Evolutionary conservation across 139 green algal genomes (phyloP).

Genomic region (Volvox reticuliferus): DNA sequence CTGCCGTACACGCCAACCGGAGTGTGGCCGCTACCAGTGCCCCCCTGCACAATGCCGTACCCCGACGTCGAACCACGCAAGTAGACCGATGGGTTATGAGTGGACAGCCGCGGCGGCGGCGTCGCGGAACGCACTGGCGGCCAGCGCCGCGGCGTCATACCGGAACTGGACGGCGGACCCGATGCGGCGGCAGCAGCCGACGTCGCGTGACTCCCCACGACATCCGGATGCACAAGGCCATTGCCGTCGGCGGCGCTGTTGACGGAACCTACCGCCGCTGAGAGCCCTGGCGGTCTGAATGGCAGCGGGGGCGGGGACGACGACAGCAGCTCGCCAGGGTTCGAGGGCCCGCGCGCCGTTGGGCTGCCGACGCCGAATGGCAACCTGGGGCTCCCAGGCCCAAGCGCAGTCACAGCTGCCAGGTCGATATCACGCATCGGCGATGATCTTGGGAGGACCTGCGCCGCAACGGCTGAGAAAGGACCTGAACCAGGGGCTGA

Average conservation of each 20-base stretch:
- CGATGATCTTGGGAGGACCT: no score
- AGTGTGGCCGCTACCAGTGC: neutral
- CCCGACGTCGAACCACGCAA: neutral
- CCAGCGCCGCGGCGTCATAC: neutral
- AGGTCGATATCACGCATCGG: no score
- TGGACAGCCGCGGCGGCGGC: slow-evolving; percentile 7
- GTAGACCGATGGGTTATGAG: neutral
- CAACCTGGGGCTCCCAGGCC: neutral
- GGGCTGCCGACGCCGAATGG: neutral
- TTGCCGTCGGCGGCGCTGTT: no score
- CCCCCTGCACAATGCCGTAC: neutral
- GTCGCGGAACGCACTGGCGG: neutral
- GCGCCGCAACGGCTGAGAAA: no score
- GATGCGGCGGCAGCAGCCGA: neutral
- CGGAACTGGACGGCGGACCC: neutral
- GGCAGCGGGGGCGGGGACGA: neutral
- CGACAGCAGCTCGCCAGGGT: neutral
- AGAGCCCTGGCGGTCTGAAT: no score
- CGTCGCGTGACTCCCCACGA: neutral
- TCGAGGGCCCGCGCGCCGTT: neutral
- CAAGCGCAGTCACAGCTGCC: neutral
- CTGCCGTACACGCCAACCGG: neutral
- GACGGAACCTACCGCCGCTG: no score
- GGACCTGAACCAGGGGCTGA: no score
- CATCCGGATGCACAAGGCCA: no score